These are phyloP conservation scores for Coniella vitis DNA, from an alignment of 2,329 filamentous ascomycete species.

Conservation along the genomic window DNA sequence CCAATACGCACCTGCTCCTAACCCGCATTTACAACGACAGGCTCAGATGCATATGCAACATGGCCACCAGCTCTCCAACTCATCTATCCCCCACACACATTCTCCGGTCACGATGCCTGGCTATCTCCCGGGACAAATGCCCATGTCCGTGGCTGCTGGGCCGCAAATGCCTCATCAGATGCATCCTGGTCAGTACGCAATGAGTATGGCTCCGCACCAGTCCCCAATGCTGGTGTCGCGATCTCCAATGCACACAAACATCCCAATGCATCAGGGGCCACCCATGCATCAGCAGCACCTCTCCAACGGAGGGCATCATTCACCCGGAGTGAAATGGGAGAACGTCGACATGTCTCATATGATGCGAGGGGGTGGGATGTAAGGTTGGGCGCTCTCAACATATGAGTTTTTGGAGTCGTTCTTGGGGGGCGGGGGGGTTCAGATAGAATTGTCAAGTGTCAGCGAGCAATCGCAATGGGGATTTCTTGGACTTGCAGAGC, in stretches of 20 bases:
- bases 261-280: not conserved
- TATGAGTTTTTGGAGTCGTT: not conserved
- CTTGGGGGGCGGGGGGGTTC: too few relatives aligned
- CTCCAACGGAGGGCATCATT: conserved; percentile 5
- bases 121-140: conserved; percentile 8
- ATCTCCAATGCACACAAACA: conserved; percentile 25
- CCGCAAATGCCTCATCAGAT: conserved; percentile 7
- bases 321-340: conserved; percentile 35
- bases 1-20: conserved; percentile 25
- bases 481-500: not conserved
- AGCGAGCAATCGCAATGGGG: not conserved
- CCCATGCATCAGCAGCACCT: conserved; percentile 23
- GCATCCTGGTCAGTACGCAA: conserved; percentile 7
- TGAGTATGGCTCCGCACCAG: conserved; percentile 7
- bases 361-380: conserved; percentile 27
- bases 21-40: conserved; percentile 21
- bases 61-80: not conserved
- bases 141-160: conserved; percentile 2
- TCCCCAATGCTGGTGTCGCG: conserved; percentile 17
- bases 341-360: conserved; percentile 38
- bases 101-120: conserved; percentile 8
- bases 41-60: conserved; percentile 8
- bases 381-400: not conserved
- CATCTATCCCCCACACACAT: conserved; percentile 6
- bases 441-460: not conserved